Percentiles rank a stretch among this genome's conserved stretches.
Conservation (phyloP, 305 asterid genomes). For the Fraxinus nigra region DNA sequence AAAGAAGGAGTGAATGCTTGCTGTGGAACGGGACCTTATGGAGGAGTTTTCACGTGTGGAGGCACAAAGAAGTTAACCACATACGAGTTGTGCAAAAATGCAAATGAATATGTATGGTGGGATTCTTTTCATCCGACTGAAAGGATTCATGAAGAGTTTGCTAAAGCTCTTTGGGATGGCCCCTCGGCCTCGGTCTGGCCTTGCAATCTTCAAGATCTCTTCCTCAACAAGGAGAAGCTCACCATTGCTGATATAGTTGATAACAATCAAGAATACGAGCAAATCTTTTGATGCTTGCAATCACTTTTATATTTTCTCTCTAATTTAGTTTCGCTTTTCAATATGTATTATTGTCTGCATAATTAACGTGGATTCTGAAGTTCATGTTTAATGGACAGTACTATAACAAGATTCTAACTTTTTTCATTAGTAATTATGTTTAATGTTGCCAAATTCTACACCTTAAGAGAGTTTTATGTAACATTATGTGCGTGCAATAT, state of each 20-base stretch:
- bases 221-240: constrained; percentile 20
- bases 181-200: constrained; percentile 29
- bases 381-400: not conserved
- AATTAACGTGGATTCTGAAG: not conserved
- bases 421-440: not conserved
- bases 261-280: not conserved
- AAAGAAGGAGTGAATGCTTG: constrained; percentile 52
- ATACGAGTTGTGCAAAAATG: constrained; percentile 39
- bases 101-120: constrained; percentile 42
- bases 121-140: constrained; percentile 55
- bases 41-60: constrained; percentile 50
- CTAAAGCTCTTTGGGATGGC: constrained; percentile 44
- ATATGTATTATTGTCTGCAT: not conserved
- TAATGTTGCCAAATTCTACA: too few species aligned
- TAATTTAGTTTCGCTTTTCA: not conserved
- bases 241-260: constrained; percentile 41
- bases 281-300: not conserved
- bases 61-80: constrained; percentile 39
- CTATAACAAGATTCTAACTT: not conserved
- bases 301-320: not conserved
- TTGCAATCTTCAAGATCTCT: constrained; percentile 34
- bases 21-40: constrained; percentile 49
- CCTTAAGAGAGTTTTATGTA: too few species aligned
- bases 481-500: too few species aligned
- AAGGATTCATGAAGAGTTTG: constrained; percentile 44